Conservation (phyloP, 192 early-diverging fungal species). For the Backusella liffmaniae region DNA sequence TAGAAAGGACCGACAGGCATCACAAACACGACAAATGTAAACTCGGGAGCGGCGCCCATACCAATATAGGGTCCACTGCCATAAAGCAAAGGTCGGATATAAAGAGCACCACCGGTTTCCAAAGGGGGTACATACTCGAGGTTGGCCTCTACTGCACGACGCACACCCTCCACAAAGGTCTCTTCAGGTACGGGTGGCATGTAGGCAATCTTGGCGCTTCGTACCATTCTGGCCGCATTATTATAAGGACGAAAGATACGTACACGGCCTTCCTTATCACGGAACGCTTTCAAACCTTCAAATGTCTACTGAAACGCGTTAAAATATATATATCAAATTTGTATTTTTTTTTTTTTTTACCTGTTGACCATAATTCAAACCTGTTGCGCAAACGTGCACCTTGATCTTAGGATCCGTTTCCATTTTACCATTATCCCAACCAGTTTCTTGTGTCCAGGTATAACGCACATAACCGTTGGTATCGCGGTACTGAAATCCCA, state of each 20-base stretch:
- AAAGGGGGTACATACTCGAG: constrained; percentile 72
- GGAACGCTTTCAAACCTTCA: constrained; percentile 79
- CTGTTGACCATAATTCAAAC: constrained; percentile 75
- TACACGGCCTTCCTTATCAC: constrained; percentile 63
- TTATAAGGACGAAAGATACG: constrained; percentile 69
- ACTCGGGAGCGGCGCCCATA: constrained; percentile 55
- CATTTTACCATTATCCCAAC: constrained; percentile 61
- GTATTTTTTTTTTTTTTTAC: constrained; percentile 23
- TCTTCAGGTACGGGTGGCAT: constrained; percentile 62
- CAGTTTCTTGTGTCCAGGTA: constrained; percentile 52
- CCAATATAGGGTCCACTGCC: constrained; percentile 68
- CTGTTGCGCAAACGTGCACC: constrained; percentile 65
- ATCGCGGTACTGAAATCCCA: constrained; percentile 64
- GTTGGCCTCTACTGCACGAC: constrained; percentile 57
- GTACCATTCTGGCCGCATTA: constrained; percentile 64
- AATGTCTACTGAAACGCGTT: constrained; percentile 49
- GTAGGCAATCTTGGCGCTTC: constrained; percentile 51
- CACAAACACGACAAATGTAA: constrained; percentile 60
- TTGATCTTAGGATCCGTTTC: constrained; percentile 51
- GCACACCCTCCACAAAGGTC: constrained; percentile 63
- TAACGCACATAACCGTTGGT: constrained; percentile 65
- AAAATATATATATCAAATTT: not conserved
- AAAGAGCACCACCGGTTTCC: constrained; percentile 62
- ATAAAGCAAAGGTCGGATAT: constrained; percentile 70
- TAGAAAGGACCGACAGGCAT: constrained; percentile 70